phyloP scores from a whole-genome alignment of 176 grass and related monocot genomes.

The Puya raimondii region DNA sequence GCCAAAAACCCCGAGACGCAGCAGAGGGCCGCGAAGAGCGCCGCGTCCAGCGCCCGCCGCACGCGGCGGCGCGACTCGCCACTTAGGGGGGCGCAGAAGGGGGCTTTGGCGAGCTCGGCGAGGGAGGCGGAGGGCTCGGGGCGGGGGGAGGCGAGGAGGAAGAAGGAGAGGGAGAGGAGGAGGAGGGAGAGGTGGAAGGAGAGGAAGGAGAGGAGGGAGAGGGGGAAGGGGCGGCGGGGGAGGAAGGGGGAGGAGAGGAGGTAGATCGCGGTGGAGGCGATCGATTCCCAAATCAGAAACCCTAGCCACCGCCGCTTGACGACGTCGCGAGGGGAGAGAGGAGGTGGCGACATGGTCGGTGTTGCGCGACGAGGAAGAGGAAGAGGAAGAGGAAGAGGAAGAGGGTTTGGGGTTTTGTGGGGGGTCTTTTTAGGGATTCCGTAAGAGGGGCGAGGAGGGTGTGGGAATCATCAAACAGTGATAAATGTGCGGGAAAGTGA shows the following conservation, averaged over 20 bases:
- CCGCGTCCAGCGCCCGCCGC: conserved; percentile 16
- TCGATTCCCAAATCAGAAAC: conserved; percentile 42
- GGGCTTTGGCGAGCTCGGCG: conserved; percentile 23
- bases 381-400: neutral
- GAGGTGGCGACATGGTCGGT: conserved; percentile 19
- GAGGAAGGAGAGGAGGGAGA: conserved; percentile 33
- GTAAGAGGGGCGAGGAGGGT: neutral
- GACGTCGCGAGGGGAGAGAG: conserved; percentile 12
- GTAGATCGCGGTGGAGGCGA: conserved; percentile 26
- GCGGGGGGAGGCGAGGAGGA: conserved; percentile 9
- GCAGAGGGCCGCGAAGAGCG: conserved; percentile 24
- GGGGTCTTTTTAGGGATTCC: neutral
- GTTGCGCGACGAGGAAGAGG: too few relatives aligned
- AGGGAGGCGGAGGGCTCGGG: conserved; percentile 21
- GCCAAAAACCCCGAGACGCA: conserved; percentile 30
- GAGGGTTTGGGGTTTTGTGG: conserved; percentile 15
- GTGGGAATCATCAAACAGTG: neutral
- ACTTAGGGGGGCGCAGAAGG: conserved; percentile 20
- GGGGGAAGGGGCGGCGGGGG: conserved; percentile 11
- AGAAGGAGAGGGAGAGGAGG: conserved; percentile 18
- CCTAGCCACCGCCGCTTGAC: conserved; percentile 39
- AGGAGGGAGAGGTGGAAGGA: conserved; percentile 25
- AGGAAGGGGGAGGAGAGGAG: conserved; percentile 23
- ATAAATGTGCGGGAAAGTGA: too few relatives aligned
- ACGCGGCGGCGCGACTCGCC: conserved; percentile 27